These are phyloP conservation scores for Aschersonia sp. DNA, from an alignment of 2,329 filamentous ascomycete genomes.

Conservation along the genomic window DNA sequence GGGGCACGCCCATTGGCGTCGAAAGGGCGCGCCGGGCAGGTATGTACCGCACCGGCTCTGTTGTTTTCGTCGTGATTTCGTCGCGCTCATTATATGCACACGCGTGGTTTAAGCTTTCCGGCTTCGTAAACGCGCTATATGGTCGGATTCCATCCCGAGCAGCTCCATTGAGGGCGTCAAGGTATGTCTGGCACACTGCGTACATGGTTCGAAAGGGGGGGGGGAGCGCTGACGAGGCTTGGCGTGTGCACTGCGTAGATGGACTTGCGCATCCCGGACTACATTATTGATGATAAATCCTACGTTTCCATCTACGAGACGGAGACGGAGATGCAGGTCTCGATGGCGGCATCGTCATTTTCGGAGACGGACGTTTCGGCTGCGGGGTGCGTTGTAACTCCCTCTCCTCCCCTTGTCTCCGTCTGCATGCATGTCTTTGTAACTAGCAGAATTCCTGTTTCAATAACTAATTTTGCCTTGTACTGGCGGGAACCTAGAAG, in stretches of 20 bases:
- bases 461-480: too few relatives aligned
- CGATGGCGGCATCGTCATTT: conserved; percentile 3
- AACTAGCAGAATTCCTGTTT: background rate
- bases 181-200: background rate
- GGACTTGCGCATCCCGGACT: too few relatives aligned
- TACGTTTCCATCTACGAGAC: conserved; percentile 2
- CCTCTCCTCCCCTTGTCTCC: too few relatives aligned
- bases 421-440: background rate
- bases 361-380: conserved; percentile 2
- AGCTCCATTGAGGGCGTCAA: background rate
- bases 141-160: conserved; percentile 1
- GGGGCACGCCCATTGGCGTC: background rate
- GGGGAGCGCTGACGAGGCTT: too few relatives aligned
- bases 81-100: background rate
- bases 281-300: too few relatives aligned
- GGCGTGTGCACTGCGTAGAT: too few relatives aligned
- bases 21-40: conserved; percentile 2
- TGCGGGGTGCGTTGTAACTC: background rate
- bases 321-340: conserved; percentile 1
- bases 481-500: background rate
- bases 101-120: background rate
- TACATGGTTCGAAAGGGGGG: too few relatives aligned
- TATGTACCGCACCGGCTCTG: background rate
- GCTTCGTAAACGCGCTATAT: conserved; percentile 1
- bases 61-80: background rate